Percentiles rank a stretch among this genome's conserved stretches.
These are phyloP conservation scores for Eimeria zaria DNA, from an alignment of 169 alveolate genomes.

Conservation along the genomic window DNA sequence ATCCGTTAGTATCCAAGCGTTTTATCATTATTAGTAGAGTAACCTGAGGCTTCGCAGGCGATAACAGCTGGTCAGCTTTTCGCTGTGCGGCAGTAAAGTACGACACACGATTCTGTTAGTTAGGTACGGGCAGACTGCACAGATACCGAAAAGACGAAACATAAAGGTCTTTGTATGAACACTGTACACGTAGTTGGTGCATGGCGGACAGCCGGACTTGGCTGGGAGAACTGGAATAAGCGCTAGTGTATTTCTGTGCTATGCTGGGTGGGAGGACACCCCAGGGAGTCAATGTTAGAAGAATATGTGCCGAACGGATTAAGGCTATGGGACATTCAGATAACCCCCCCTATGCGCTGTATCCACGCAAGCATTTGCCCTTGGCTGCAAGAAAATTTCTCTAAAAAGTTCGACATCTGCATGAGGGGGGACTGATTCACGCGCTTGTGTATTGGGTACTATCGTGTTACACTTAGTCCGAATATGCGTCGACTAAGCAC, in stretches of 20 bases:
- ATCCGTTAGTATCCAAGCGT: not conserved
- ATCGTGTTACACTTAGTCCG: too few relatives aligned
- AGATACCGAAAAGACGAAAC: too few relatives aligned
- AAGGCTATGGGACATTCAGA: not conserved
- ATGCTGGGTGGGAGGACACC: not conserved
- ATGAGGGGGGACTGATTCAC: too few relatives aligned
- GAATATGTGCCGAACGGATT: not conserved
- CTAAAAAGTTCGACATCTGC: too few relatives aligned
- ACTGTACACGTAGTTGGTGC: too few relatives aligned
- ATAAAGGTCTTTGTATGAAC: too few relatives aligned
- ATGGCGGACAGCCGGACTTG: too few relatives aligned
- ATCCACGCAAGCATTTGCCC: not conserved
- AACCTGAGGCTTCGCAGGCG: too few relatives aligned
- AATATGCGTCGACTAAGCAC: not conserved
- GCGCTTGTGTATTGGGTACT: too few relatives aligned
- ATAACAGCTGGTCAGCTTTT: too few relatives aligned
- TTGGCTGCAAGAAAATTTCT: not conserved
- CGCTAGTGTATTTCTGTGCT: not conserved
- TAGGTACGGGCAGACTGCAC: too few relatives aligned
- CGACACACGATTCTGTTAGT: not conserved
- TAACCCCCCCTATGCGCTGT: not conserved
- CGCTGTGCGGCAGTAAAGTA: not conserved
- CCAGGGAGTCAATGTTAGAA: not conserved
- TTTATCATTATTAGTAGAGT: too few relatives aligned
- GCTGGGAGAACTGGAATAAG: not conserved